Evolutionary conservation across 176 grass and related monocot species (phyloP).

Genomic region (Elymus sibiricus): DNA sequence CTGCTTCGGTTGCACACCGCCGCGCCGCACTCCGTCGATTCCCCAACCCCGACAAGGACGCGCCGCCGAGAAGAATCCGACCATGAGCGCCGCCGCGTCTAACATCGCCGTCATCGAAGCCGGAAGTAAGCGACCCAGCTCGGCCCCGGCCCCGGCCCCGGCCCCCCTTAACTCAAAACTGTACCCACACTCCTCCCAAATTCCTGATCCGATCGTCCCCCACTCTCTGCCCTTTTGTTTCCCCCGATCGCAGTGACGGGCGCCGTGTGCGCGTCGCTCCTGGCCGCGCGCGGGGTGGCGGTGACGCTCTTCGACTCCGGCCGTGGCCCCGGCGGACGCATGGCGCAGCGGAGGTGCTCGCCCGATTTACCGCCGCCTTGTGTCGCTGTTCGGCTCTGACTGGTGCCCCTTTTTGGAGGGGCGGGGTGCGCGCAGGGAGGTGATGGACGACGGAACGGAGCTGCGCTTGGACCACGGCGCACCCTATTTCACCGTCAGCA

Average conservation of each 20-base stretch:
- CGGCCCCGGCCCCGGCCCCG: no score
- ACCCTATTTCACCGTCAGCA: conserved; percentile 71
- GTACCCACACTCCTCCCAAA: not conserved
- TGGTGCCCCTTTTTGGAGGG: not conserved
- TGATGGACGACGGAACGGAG: conserved; percentile 62
- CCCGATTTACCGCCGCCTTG: not conserved
- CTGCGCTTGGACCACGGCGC: conserved; percentile 87
- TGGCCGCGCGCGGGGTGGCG: conserved; percentile 61
- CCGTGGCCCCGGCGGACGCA: conserved; percentile 78
- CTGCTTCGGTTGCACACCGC: not conserved
- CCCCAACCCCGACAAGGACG: not conserved
- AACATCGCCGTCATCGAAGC: conserved; percentile 73
- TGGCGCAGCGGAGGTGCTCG: conserved; percentile 84
- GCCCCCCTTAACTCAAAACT: no score
- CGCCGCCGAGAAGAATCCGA: not conserved
- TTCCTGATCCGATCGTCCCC: not conserved
- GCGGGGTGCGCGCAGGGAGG: conserved; percentile 44
- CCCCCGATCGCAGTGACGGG: conserved; percentile 58
- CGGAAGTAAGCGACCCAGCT: conserved; percentile 58
- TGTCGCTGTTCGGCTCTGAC: conserved; percentile 1
- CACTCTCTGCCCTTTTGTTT: not conserved
- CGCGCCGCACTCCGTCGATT: not conserved
- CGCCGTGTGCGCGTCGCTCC: conserved; percentile 85
- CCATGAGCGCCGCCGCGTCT: conserved; percentile 28
- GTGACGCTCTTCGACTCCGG: conserved; percentile 88